Evolutionary conservation across 345 rosid species (phyloP).

Genomic region (Lumnitzera racemosa): DNA sequence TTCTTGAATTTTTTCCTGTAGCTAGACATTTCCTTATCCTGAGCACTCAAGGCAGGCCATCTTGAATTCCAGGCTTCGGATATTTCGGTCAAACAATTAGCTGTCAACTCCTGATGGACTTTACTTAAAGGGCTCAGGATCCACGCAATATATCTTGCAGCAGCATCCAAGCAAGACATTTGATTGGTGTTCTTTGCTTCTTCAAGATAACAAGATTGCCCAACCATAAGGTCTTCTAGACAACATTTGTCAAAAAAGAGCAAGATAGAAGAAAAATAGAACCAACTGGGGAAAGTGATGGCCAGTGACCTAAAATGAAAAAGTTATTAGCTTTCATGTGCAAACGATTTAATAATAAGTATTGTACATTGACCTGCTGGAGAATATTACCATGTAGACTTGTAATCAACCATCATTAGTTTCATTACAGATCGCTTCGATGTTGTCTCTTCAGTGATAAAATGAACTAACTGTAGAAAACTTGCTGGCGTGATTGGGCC

Average conservation of each 20-base stretch:
- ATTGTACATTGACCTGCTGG: neutral
- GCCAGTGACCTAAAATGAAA: constrained; percentile 67
- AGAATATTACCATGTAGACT: constrained; percentile 53
- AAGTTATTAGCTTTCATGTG: constrained; percentile 3
- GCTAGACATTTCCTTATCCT: constrained; percentile 17
- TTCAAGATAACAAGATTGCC: constrained; percentile 8
- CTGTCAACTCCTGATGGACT: constrained; percentile 37
- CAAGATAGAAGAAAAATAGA: constrained; percentile 54
- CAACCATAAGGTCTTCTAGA: constrained; percentile 12
- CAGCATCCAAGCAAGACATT: constrained; percentile 23
- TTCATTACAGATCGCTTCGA: constrained; percentile 20
- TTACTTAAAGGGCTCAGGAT: constrained; percentile 44
- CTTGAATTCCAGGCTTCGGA: constrained; percentile 39
- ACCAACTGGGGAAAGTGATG: constrained; percentile 75
- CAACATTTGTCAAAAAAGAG: constrained; percentile 36
- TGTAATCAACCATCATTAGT: constrained; percentile 31
- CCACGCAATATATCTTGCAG: constrained; percentile 73
- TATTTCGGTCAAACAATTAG: constrained; percentile 34
- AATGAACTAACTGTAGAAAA: constrained; percentile 35
- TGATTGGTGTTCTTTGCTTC: constrained; percentile 20
- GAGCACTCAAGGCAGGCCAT: constrained; percentile 18
- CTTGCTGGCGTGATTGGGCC: constrained; percentile 39
- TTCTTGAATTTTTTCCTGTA: constrained; percentile 37
- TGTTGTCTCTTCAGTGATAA: constrained; percentile 18
- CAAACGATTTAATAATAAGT: neutral